Evolutionary conservation across 768 basidiomycete genomes (phyloP).

Genomic region (Lactifluus hygrophoroides): DNA sequence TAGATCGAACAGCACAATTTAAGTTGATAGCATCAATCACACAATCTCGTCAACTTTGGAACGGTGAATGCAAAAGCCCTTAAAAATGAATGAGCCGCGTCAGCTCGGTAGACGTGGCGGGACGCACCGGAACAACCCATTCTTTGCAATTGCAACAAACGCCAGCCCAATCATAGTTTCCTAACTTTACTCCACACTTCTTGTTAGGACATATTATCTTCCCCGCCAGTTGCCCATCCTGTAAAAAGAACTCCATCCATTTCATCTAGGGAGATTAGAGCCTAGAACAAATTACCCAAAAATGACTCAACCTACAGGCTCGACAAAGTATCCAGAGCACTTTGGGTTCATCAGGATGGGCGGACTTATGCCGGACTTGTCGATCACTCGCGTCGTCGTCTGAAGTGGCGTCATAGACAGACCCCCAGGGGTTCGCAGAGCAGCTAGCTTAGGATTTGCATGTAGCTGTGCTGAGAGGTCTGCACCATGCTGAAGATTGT

Average conservation of each 20-base stretch:
- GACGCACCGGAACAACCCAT: slow-evolving; percentile 84
- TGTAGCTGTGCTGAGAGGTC: slow-evolving; percentile 40
- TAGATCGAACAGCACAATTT: not conserved
- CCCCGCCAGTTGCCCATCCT: slow-evolving; percentile 69
- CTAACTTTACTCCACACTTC: slow-evolving; percentile 85
- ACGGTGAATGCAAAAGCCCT: slow-evolving; percentile 48
- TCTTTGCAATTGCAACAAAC: slow-evolving; percentile 83
- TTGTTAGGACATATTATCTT: slow-evolving; percentile 90
- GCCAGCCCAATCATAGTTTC: slow-evolving; percentile 97
- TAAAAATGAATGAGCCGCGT: not conserved
- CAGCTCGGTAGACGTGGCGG: not conserved
- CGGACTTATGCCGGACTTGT: slow-evolving; percentile 32
- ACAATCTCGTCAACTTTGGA: slow-evolving; percentile 48
- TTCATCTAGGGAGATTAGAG: slow-evolving; percentile 45
- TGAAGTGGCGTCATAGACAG: slow-evolving; percentile 24
- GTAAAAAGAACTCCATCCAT: slow-evolving; percentile 89
- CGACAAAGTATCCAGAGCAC: slow-evolving; percentile 96
- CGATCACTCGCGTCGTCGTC: not conserved
- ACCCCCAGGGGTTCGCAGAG: slow-evolving; percentile 31
- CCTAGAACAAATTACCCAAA: not conserved
- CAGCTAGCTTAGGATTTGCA: slow-evolving; percentile 40
- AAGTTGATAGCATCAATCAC: slow-evolving; percentile 10
- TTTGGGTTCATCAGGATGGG: slow-evolving; percentile 70
- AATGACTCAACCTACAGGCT: slow-evolving; percentile 58
- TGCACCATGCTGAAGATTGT: slow-evolving; percentile 24